Conservation (phyloP, 2,329 filamentous ascomycete genomes). For the Teratosphaeria zuluensis region DNA sequence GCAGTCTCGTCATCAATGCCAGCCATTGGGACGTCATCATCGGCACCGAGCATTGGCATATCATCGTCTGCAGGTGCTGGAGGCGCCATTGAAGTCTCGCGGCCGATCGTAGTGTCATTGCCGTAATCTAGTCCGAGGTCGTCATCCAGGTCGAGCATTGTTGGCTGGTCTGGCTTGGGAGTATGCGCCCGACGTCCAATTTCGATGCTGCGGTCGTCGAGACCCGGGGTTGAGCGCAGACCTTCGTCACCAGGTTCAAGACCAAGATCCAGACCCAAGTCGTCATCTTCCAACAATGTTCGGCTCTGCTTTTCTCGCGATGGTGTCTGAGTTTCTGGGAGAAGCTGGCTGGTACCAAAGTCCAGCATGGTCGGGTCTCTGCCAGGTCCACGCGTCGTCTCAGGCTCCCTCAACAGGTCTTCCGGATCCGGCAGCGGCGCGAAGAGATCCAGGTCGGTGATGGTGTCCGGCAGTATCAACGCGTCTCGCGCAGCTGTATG, state of each 20-base stretch:
- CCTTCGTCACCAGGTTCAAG: conserved; percentile 31
- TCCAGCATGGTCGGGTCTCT: conserved; percentile 40
- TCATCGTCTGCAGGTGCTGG: conserved; percentile 11
- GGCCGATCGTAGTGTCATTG: conserved; percentile 22
- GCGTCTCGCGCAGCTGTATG: conserved; percentile 75
- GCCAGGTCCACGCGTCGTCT: conserved; percentile 17
- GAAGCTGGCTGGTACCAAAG: conserved; percentile 64
- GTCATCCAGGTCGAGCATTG: conserved; percentile 51
- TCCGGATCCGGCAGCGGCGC: conserved; percentile 70
- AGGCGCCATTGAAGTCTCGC: conserved; percentile 9
- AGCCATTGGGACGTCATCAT: conserved; percentile 34
- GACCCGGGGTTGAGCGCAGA: conserved; percentile 26
- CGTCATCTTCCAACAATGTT: conserved; percentile 45
- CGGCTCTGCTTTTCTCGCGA: conserved; percentile 13
- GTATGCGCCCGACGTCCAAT: conserved; percentile 76
- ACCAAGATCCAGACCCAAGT: conserved; percentile 56
- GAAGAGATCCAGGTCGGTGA: conserved; percentile 87
- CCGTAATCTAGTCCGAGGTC: conserved; percentile 43
- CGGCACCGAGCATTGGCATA: conserved; percentile 14
- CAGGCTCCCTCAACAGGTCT: conserved; percentile 52
- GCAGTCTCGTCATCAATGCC: conserved; percentile 28
- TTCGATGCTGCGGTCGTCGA: conserved; percentile 57
- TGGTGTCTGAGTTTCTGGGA: conserved; percentile 42
- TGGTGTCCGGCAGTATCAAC: conserved; percentile 79
- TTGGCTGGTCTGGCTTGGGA: conserved; percentile 45